Conservation (phyloP, 1,284 basidiomycete genomes). For the Somion occarium region DNA sequence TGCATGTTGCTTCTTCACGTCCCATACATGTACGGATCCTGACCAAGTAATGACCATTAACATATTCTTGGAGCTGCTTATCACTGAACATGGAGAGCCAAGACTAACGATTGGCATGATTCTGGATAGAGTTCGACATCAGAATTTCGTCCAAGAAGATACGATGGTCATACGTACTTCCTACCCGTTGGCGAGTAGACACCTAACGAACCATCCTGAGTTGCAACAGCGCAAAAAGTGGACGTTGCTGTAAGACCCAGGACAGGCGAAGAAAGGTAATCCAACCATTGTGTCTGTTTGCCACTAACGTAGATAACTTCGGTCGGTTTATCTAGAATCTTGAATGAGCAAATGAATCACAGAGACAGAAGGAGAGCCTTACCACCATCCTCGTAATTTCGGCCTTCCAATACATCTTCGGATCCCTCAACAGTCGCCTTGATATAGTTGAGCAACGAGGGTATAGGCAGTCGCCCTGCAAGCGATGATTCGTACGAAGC, state of each 20-base stretch:
- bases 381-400: slow-evolving; percentile 72
- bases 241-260: slow-evolving; percentile 62
- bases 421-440: slow-evolving; percentile 55
- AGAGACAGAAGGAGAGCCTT: slow-evolving; percentile 16
- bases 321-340: slow-evolving; percentile 40
- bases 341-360: neutral
- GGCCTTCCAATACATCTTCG: slow-evolving; percentile 71
- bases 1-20: slow-evolving; percentile 60
- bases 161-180: slow-evolving; percentile 50
- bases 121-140: slow-evolving; percentile 34
- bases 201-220: slow-evolving; percentile 71
- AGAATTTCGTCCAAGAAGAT: neutral
- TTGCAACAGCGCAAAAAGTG: slow-evolving; percentile 70
- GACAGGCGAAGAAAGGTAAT: slow-evolving; percentile 75
- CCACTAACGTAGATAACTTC: slow-evolving; percentile 66
- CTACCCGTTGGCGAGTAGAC: slow-evolving; percentile 80
- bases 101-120: slow-evolving; percentile 71
- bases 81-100: slow-evolving; percentile 64
- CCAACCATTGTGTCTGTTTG: slow-evolving; percentile 79
- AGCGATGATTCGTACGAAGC: slow-evolving; percentile 7
- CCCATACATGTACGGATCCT: slow-evolving; percentile 74
- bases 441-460: slow-evolving; percentile 55
- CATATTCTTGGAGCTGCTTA: slow-evolving; percentile 60
- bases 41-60: slow-evolving; percentile 70
- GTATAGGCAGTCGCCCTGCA: slow-evolving; percentile 36